Conservation (phyloP, 176 grass and related monocot genomes). For the Poa annua region DNA sequence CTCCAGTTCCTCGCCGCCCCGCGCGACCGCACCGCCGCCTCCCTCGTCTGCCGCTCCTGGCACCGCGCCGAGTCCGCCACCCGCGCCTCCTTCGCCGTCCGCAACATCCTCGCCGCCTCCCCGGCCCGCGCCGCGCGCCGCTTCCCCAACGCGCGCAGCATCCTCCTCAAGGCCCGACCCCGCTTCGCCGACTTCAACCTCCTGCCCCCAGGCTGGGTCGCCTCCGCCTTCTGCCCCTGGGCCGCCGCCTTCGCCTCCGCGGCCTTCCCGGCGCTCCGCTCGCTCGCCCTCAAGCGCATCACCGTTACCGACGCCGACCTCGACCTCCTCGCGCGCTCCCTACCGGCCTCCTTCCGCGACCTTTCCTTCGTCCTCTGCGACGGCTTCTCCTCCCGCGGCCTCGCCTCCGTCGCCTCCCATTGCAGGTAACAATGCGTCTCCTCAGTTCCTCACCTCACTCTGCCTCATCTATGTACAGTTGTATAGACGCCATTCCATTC, state of each 20-base stretch:
- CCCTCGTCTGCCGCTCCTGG: slow-evolving; percentile 88
- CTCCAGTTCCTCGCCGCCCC: slow-evolving; percentile 76
- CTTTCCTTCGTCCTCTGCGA: slow-evolving; percentile 88
- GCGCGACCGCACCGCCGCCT: slow-evolving; percentile 73
- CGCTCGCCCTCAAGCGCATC: slow-evolving; percentile 84
- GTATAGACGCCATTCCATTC: too few relatives aligned
- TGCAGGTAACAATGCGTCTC: slow-evolving; percentile 64
- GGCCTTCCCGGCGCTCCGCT: slow-evolving; percentile 51
- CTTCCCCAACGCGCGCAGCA: slow-evolving; percentile 59
- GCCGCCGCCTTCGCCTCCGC: slow-evolving; percentile 50
- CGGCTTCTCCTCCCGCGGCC: slow-evolving; percentile 78
- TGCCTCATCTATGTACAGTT: background rate
- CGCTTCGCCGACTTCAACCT: slow-evolving; percentile 94
- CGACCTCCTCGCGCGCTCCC: slow-evolving; percentile 54
- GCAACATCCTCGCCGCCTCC: slow-evolving; percentile 80
- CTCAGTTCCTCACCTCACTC: too few relatives aligned
- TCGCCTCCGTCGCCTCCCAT: slow-evolving; percentile 72
- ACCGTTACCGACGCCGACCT: slow-evolving; percentile 85
- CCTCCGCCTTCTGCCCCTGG: slow-evolving; percentile 71
- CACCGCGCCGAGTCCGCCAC: slow-evolving; percentile 79
- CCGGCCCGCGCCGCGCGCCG: slow-evolving; percentile 63
- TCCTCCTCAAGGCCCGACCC: slow-evolving; percentile 85
- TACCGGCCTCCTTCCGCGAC: slow-evolving; percentile 59
- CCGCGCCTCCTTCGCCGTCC: slow-evolving; percentile 60
- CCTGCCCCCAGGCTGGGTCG: slow-evolving; percentile 78